Conservation (phyloP, 768 basidiomycete species). For the Kwoniella dejecticola region DNA sequence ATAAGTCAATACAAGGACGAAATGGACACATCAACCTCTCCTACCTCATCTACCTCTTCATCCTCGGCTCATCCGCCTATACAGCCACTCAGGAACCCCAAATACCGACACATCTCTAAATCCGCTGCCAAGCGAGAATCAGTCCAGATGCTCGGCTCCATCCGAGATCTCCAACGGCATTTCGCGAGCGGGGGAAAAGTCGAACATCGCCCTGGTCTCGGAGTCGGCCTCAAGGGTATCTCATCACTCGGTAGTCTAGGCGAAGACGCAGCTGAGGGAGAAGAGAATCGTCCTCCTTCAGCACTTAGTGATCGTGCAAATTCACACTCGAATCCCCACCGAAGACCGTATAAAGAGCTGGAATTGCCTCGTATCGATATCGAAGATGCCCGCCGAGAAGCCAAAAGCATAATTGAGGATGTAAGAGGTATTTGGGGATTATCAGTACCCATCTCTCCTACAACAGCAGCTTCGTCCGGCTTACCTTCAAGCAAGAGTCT, state of each 20-base stretch:
- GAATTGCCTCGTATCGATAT: conserved; percentile 38
- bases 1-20: too few relatives aligned
- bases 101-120: conserved; percentile 46
- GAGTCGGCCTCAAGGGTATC: conserved; percentile 34
- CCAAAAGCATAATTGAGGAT: conserved; percentile 16
- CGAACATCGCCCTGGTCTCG: conserved; percentile 38
- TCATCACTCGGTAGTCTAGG: conserved; percentile 65
- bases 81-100: conserved; percentile 37
- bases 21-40: not conserved
- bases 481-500: conserved; percentile 16
- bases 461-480: conserved; percentile 1
- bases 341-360: conserved; percentile 46
- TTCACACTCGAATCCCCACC: conserved; percentile 8
- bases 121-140: conserved; percentile 85
- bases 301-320: conserved; percentile 64
- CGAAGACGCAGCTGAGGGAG: conserved; percentile 56
- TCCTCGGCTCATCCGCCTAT: not conserved
- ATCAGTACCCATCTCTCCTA: conserved; percentile 7
- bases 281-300: conserved; percentile 31
- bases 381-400: conserved; percentile 31
- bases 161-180: conserved; percentile 92
- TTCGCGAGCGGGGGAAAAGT: conserved; percentile 59
- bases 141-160: conserved; percentile 92
- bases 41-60: not conserved
- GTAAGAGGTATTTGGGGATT: conserved; percentile 35